Evolutionary conservation across 2,329 filamentous ascomycete species (phyloP), one percentile per base, ranked within the genome.

Genomic region (Fusarium nodosum): DNA sequence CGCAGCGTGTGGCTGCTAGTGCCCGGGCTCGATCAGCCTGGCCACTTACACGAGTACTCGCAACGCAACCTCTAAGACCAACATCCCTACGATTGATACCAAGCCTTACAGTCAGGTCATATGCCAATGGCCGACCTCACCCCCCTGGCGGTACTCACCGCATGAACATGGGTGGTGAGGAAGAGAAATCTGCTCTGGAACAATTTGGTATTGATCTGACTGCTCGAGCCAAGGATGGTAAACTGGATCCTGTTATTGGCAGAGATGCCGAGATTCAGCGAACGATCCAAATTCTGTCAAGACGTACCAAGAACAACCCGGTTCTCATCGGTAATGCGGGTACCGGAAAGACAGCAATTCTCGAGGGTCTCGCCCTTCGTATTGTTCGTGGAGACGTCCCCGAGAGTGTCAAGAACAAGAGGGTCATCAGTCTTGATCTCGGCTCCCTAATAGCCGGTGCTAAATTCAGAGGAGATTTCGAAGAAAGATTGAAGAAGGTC

Each of bases 391-490:
- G 95, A 3, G 95, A 97, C 80, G 94, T 98, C 1, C 95, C 96
- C 0, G 96, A 98, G 80, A 97, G 93, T 72, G 91, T 99, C 78
- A 97, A 97, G 81, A 91, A 97, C 74, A 98, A 98, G 80, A 86
- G 90, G 55, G 95, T 99, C 26, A 88, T 98, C 58, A 88, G 91
- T 9, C 81, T 98, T 38, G 96, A 99, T 74, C 85, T 99, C 7
- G 96, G 96, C 3, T 93, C 93, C 36, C 87, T 99, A 18, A 97
- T 99, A 74, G 96, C 96, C 3, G 96, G 96, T 50, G 94, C 96
- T 44, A 98, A 97, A 76, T 99, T 96, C 75, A 85, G 96, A 48
- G 96, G 96, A 50, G 96, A 99, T 74, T 98, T 99, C 63, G 96
- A 99, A 78, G 96, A 99, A 78, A 86, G 96, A 42, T 78, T 98